These are phyloP conservation scores for Clarireedia monteithiana DNA, from an alignment of 2,329 filamentous ascomycete species.

Conservation along the genomic window DNA sequence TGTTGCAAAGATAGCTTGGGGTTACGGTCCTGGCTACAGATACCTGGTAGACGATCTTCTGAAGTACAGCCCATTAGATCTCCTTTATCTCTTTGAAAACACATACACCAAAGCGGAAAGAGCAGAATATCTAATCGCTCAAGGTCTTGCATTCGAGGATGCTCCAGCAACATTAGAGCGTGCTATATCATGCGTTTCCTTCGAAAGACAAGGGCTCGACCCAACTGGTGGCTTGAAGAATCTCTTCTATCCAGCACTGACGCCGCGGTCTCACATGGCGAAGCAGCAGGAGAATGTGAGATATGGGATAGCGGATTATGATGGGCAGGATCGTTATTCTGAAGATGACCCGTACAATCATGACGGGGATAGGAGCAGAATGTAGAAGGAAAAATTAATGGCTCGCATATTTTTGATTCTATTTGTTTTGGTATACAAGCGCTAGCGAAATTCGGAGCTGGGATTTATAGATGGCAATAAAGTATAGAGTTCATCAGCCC, in stretches of 20 bases:
- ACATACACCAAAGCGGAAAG: conserved; percentile 25
- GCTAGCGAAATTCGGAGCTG: background rate
- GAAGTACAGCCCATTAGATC: conserved; percentile 22
- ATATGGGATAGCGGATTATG: conserved; percentile 5
- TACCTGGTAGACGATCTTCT: conserved; percentile 21
- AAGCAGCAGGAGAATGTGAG: background rate
- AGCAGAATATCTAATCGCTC: conserved; percentile 19
- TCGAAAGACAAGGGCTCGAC: background rate
- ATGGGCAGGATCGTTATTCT: background rate
- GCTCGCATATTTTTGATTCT: background rate
- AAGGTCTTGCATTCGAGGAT: conserved; percentile 20
- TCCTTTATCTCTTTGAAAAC: conserved; percentile 24
- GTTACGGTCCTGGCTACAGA: conserved; percentile 21
- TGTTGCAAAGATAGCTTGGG: conserved; percentile 26
- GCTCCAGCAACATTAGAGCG: conserved; percentile 21
- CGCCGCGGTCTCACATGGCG: background rate
- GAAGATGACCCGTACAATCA: conserved; percentile 1
- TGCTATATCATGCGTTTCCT: background rate
- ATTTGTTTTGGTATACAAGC: background rate
- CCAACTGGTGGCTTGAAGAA: background rate
- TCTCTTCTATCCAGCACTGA: background rate
- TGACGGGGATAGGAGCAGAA: background rate
- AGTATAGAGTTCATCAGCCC: too few relatives aligned
- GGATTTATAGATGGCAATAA: background rate
- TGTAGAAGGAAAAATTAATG: background rate